Base-by-base conservation (phyloP, 225 moss, liverwort and hornwort species). In the Polytrichum commune region DNA sequence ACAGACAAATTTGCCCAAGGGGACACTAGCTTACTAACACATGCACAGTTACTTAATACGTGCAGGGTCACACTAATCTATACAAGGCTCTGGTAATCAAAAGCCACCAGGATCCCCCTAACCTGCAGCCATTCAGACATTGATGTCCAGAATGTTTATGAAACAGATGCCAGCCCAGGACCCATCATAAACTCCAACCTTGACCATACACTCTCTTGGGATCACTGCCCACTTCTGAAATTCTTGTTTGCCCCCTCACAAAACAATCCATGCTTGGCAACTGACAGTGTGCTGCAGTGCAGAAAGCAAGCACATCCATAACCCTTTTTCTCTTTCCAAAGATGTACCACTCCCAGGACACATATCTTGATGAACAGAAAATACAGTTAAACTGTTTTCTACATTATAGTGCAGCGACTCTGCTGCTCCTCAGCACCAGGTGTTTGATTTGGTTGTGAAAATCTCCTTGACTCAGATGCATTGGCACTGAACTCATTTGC, bases 401-500 rank as follows among this genome's bases (percentile, higher is more conserved):
- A 97, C 97, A 97, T 91, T 26, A 97, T 90, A 20, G 78, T 66
- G 84, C 96, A 97, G 28, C 89, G 78, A 55, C 84, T 78, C 74
- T 86, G 88, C 80, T 81, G 93, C 81, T 97, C 90, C 74, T 97
- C 97, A 38, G 84, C 75, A 22, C 85, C 72, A 4, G 89, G 79
- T 29, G 84, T 68, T 58, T 89, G 79, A 20, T 76, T 88, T 58
- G 76, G 79, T 75, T 77, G 89, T 18, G 77, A 5, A 24, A 86
- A 89, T 70, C 97, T 88, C 76, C 92, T 84, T 29, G 97, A 75
- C 38, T 97, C 97, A 0, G 86, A 74, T 54, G 91, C 86, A 77
- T 92, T 94, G 63, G 88, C 85, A 8, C 90, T 81, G 60, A 97
- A 97, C 76, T 94, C 97, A 1, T 74, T 79, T 26, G 94, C 90